phyloP scores from a whole-genome alignment of 31 red algal species.

The Bonnemaisonia californica region DNA sequence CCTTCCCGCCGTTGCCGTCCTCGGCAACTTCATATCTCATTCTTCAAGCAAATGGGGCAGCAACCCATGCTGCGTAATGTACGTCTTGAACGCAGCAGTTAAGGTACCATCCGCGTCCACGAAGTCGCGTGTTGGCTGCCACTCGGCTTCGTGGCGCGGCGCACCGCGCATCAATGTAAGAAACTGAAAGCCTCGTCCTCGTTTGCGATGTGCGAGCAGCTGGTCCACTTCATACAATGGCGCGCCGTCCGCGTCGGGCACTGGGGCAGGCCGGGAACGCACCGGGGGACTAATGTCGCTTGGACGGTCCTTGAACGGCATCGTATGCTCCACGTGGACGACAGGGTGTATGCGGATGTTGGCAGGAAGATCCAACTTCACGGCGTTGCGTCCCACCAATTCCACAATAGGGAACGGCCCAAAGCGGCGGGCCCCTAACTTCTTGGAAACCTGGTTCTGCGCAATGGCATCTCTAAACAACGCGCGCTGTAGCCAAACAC shows the following conservation, averaged over 20 bases:
- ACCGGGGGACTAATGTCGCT: conserved; percentile 12
- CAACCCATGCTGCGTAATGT: not conserved
- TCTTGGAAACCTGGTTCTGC: not conserved
- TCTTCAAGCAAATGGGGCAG: not conserved
- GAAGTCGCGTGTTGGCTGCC: not conserved
- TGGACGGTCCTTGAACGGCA: not conserved
- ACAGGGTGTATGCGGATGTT: conserved; percentile 22
- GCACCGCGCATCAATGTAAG: not conserved
- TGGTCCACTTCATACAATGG: not conserved
- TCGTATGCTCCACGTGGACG: conserved; percentile 20
- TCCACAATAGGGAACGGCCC: not conserved
- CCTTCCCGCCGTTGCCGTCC: too few species aligned
- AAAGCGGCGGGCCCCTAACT: not conserved
- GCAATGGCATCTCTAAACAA: not conserved
- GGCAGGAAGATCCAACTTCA: conserved; percentile 19
- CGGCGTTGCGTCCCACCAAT: conserved; percentile 11
- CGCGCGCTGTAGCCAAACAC: conserved; percentile 1
- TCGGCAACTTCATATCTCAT: too few species aligned
- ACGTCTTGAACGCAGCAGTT: not conserved
- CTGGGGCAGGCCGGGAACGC: not conserved
- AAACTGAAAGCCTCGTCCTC: not conserved
- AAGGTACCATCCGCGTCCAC: conserved; percentile 21
- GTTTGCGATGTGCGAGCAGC: not conserved
- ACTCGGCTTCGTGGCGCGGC: not conserved
- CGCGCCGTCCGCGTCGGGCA: not conserved